Percentiles rank a stretch among this genome's conserved stretches.
These are phyloP conservation scores for Aspergillus leporis DNA, from an alignment of 495 filamentous ascomycete species.

Conservation along the genomic window DNA sequence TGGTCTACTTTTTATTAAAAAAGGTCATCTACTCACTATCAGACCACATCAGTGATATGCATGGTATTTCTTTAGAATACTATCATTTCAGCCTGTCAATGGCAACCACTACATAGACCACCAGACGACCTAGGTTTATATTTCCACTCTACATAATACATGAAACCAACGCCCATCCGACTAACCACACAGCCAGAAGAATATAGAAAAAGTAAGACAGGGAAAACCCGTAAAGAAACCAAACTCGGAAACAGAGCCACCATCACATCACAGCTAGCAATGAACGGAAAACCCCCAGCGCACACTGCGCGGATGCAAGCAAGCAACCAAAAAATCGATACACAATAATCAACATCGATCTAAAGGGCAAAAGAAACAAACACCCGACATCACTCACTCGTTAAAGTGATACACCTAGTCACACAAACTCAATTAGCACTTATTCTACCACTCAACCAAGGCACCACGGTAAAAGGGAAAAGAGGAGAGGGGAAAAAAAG, in stretches of 20 bases:
- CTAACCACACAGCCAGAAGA: not conserved
- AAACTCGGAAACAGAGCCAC: not conserved
- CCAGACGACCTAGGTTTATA: not conserved
- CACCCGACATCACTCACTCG: conserved; percentile 53
- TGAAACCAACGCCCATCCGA: not conserved
- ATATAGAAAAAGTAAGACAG: not conserved
- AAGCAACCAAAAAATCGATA: no score
- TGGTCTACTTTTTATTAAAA: no score
- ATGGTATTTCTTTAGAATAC: not conserved
- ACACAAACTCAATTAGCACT: conserved; percentile 19
- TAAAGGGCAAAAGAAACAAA: conserved; percentile 9
- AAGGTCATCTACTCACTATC: conserved; percentile 23
- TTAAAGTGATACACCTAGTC: conserved; percentile 85
- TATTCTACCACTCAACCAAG: not conserved
- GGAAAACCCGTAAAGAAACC: not conserved
- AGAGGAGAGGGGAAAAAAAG: conserved; percentile 3
- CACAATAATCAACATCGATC: no score
- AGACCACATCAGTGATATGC: not conserved
- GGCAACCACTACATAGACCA: not conserved
- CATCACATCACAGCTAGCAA: not conserved
- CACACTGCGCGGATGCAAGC: not conserved
- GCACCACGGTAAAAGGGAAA: no score
- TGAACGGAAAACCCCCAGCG: not conserved
- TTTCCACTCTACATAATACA: not conserved
- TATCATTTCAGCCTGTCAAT: not conserved